A percentile compares a stretch with the other conserved stretches of the same genome.
Evolutionary conservation across 306 rosid genomes (phyloP).

Genomic region (Citrullus amarus): DNA sequence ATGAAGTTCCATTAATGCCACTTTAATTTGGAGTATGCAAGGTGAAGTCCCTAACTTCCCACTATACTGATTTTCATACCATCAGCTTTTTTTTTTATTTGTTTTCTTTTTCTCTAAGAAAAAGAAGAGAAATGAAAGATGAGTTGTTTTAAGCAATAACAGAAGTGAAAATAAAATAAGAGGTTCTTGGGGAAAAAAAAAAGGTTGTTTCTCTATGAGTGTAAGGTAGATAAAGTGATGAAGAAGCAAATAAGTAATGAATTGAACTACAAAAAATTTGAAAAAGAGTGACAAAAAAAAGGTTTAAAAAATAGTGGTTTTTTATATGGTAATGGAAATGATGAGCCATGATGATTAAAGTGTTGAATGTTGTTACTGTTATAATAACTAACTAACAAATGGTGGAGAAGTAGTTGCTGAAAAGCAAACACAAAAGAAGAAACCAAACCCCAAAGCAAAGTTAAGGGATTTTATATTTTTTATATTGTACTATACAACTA

Average conservation of each 20-base stretch:
- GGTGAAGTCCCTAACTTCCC: not conserved
- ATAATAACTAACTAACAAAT: not conserved
- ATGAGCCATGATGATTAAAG: not conserved
- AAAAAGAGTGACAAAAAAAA: not conserved
- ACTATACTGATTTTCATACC: not conserved
- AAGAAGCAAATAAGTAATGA: not conserved
- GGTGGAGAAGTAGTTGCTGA: not conserved
- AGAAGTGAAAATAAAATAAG: not conserved
- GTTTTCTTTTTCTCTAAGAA: not conserved
- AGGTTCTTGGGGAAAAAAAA: not conserved
- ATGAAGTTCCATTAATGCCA: not conserved
- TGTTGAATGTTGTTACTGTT: not conserved
- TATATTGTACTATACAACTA: not conserved
- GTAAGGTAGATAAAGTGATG: not conserved
- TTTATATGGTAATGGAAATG: not conserved
- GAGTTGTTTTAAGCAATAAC: not conserved
- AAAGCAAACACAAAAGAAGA: not conserved
- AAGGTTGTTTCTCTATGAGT: not conserved
- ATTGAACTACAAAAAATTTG: not conserved
- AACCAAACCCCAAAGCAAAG: conserved; percentile 4
- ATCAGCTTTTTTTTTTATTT: no score
- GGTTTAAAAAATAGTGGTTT: not conserved
- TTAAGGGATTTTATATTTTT: not conserved
- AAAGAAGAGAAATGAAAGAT: not conserved
- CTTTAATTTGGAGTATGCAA: not conserved